Evolutionary conservation across 2,329 filamentous ascomycete species (phyloP), one percentile per base, ranked within the genome.

Genomic region (Penicillium aurantiogriseum): DNA sequence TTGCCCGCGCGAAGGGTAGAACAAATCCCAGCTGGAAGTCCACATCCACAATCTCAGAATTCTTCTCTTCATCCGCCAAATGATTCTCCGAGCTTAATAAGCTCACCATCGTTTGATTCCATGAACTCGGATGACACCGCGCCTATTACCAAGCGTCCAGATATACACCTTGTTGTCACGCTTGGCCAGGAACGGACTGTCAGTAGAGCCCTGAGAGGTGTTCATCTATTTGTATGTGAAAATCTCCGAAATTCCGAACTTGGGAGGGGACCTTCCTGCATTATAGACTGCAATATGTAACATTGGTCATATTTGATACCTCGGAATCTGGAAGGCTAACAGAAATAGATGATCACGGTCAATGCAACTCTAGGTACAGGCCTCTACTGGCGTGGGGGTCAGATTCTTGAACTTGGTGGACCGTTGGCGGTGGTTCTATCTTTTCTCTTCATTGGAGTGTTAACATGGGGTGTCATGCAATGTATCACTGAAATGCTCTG

Each of bases 401-500:
- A 43, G 23, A 43, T 43, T 43, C 23, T 43, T 25, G 21, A 43
- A 27, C 40, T 43, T 4, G 40, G 40, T n/a, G 40, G 23, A 10
- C 40, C 40, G 13, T 43, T 43, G 23, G 23, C 40, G 8, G 40
- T 43, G 23, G 7, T 43, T 43, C 7, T 43, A 43, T 43, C 40
- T 5, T 43, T 43, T 2, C 8, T 43, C 21, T 43, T n/a, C 13
- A 25, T 43, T 6, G 40, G 40, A 43, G 17, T 43, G 2, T 10
- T 43, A 10, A 43, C 69, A 3, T 72, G 73, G 60, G 61, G 63
- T 31, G 68, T 76, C 4, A 76, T 76, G 74, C 74, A 76, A 55
- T 70, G 74, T n/a, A 64, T 76, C 23, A 67, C 67, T 23, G 74
- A 77, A 50, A 68, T 77, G 65, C 67, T 76, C 3, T 65, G 67